Percentiles rank a stretch among this genome's conserved stretches.
Conservation (phyloP, 164 flowering plant genomes). For the Magnolia changhungtana region DNA sequence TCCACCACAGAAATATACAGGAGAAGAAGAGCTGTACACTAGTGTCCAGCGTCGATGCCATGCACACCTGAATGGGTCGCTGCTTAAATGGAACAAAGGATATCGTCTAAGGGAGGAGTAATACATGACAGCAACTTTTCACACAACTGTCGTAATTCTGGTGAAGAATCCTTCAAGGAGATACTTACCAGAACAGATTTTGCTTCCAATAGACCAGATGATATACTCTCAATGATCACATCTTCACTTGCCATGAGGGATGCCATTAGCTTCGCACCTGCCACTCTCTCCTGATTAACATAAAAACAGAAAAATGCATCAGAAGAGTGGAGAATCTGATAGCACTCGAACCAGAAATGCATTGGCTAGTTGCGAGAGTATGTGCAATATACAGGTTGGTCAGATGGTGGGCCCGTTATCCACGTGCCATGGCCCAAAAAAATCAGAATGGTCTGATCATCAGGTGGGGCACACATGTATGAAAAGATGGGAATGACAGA, state of each 20-base stretch:
- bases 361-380: background rate
- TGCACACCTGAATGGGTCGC: background rate
- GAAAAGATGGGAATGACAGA: background rate
- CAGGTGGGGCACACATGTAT: background rate
- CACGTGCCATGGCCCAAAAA: background rate
- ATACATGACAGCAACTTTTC: conserved; percentile 48
- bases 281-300: conserved; percentile 59
- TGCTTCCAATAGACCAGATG: conserved; percentile 59
- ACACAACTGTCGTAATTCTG: conserved; percentile 47
- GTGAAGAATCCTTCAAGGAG: conserved; percentile 41
- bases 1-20: background rate
- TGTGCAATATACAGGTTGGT: background rate
- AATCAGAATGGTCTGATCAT: background rate
- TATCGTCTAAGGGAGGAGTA: conserved; percentile 15
- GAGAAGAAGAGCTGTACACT: background rate
- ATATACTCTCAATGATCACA: conserved; percentile 45
- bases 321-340: background rate
- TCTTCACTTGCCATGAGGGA: conserved; percentile 85
- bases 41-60: background rate
- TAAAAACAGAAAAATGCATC: background rate
- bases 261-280: conserved; percentile 67
- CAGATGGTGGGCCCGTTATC: background rate
- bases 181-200: conserved; percentile 41
- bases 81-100: background rate
- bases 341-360: no score